These are phyloP conservation scores for Trichoderma polysporum DNA, from an alignment of 2,329 filamentous ascomycete species.

Conservation along the genomic window DNA sequence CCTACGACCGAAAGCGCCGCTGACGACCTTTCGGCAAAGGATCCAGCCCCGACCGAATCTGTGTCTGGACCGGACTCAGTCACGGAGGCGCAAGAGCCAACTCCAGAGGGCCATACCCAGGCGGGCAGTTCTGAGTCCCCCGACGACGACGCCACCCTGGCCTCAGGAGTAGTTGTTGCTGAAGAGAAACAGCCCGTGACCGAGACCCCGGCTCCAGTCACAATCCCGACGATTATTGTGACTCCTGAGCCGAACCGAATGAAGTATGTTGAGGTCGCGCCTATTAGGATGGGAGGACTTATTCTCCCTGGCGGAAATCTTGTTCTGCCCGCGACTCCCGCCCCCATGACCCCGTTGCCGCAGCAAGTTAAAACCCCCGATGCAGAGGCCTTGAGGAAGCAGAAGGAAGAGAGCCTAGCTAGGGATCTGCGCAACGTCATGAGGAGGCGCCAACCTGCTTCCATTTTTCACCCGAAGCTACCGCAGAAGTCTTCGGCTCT, in stretches of 20 bases:
- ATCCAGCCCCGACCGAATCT: not conserved
- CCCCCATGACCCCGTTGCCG: conserved; percentile 13
- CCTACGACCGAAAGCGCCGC: conserved; percentile 8
- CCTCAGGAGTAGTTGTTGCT: conserved; percentile 6
- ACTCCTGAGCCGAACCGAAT: conserved; percentile 10
- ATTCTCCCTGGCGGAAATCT: conserved; percentile 20
- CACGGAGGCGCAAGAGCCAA: conserved; percentile 18
- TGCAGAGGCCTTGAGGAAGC: conserved; percentile 6
- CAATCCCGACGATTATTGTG: not conserved
- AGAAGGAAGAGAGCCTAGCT: conserved; percentile 19
- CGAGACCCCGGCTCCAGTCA: conserved; percentile 5
- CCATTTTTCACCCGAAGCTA: conserved; percentile 15
- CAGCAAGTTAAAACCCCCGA: conserved; percentile 14
- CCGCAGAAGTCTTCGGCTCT: conserved; percentile 17
- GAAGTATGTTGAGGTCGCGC: conserved; percentile 15
- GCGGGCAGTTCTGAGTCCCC: conserved; percentile 7
- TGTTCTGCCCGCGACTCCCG: conserved; percentile 13
- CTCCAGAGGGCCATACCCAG: conserved; percentile 6
- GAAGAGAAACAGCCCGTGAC: conserved; percentile 5
- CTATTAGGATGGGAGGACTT: conserved; percentile 20
- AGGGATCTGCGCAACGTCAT: conserved; percentile 19
- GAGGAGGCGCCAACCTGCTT: conserved; percentile 20
- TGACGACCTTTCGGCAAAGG: not conserved
- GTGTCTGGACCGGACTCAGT: not conserved
- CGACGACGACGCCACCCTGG: conserved; percentile 2